Evolutionary conservation across 2,329 filamentous ascomycete genomes (phyloP).

Genomic region (Colletotrichum sp.): DNA sequence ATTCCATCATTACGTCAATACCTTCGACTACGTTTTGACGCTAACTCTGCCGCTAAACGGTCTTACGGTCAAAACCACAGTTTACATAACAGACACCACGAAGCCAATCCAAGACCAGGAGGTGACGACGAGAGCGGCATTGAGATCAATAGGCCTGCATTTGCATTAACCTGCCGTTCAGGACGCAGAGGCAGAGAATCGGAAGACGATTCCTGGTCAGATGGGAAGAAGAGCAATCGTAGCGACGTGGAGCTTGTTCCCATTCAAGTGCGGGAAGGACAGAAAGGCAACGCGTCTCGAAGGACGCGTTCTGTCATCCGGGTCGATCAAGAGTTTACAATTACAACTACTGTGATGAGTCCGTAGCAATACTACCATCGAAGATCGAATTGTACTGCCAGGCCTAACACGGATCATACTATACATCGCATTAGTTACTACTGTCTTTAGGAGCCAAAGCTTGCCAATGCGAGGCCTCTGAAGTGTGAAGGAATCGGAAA

Average conservation of each 20-base stretch:
- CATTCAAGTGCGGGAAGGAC: background rate
- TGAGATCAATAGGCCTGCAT: background rate
- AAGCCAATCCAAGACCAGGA: background rate
- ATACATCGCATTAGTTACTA: background rate
- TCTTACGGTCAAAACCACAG: background rate
- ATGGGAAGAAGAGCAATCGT: background rate
- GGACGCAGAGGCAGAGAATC: background rate
- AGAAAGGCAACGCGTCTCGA: background rate
- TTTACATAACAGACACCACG: background rate
- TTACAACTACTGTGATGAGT: rapidly evolving
- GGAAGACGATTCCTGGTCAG: background rate
- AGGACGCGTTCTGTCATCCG: background rate
- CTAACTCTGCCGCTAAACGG: background rate
- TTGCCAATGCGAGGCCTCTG: no score
- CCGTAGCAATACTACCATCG: background rate
- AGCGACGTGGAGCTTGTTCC: background rate
- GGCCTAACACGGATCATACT: no score
- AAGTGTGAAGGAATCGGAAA: rapidly evolving
- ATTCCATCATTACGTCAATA: background rate
- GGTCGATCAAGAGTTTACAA: background rate
- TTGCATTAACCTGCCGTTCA: background rate
- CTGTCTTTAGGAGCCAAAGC: no score
- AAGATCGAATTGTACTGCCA: rapidly evolving
- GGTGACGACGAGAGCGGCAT: background rate
- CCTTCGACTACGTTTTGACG: background rate